These are phyloP conservation scores for Schizochytrium sp. DNA, from an alignment of 108 stramenopile genomes.

Conservation along the genomic window DNA sequence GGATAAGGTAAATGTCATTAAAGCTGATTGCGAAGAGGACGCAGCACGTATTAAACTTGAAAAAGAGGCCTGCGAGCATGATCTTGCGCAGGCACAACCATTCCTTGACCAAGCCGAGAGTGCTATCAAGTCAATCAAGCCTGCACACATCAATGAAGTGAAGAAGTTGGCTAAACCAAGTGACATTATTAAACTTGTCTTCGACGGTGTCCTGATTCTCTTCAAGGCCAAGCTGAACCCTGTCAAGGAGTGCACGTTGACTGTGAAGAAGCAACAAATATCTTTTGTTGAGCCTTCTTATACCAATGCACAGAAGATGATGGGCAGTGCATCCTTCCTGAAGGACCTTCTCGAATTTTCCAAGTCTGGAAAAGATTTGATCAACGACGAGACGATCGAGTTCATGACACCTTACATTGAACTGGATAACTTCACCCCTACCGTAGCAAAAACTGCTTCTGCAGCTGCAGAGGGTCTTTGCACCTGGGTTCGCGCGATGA, in stretches of 20 bases:
- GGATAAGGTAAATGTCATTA: constrained; percentile 84
- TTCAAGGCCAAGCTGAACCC: constrained; percentile 79
- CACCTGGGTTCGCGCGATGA: constrained; percentile 89
- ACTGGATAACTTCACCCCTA: constrained; percentile 78
- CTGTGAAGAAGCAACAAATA: constrained; percentile 82
- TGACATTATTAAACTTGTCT: constrained; percentile 89
- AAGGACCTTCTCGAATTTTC: constrained; percentile 84
- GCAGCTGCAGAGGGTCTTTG: constrained; percentile 89
- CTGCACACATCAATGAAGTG: constrained; percentile 86
- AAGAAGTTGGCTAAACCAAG: constrained; percentile 87
- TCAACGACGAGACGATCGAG: constrained; percentile 92
- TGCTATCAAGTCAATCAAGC: constrained; percentile 88
- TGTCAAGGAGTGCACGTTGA: constrained; percentile 80
- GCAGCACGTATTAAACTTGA: constrained; percentile 83
- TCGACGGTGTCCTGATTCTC: constrained; percentile 88
- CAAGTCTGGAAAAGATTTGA: constrained; percentile 82
- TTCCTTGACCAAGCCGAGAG: constrained; percentile 88
- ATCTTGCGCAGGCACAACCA: constrained; percentile 89
- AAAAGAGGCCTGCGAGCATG: constrained; percentile 82
- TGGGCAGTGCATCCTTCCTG: constrained; percentile 84
- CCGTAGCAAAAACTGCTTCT: constrained; percentile 87
- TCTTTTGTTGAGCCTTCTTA: constrained; percentile 87
- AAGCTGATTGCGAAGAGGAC: constrained; percentile 85
- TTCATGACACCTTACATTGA: constrained; percentile 87
- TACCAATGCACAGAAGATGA: constrained; percentile 82